Conservation (phyloP, 306 rosid genomes). For the Comarum palustre region DNA sequence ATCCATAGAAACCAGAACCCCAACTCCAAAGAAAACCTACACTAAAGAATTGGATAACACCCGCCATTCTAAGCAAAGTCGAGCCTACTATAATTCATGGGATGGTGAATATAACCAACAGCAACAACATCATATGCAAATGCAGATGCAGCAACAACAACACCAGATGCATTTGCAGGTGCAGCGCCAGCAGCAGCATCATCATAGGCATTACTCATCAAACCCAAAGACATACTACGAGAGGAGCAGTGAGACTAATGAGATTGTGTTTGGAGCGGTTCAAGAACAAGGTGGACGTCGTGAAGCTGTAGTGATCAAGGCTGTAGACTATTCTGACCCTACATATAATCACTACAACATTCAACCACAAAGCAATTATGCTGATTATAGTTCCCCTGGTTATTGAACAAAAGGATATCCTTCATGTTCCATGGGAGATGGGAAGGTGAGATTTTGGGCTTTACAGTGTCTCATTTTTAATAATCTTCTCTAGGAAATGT, state of each 20-base stretch:
- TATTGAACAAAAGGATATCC: constrained; percentile 33
- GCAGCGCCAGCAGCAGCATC: constrained; percentile 38
- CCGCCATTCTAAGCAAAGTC: constrained; percentile 47
- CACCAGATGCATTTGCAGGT: constrained; percentile 30
- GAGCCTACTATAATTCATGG: constrained; percentile 51
- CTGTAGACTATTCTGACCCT: constrained; percentile 83
- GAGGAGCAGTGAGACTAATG: constrained; percentile 70
- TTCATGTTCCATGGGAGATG: constrained; percentile 5
- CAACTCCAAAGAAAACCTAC: constrained; percentile 44
- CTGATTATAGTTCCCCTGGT: constrained; percentile 50
- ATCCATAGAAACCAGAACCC: constrained; percentile 57
- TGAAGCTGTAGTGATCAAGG: constrained; percentile 86
- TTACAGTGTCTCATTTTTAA: constrained; percentile 3
- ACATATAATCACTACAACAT: constrained; percentile 60
- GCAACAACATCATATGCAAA: constrained; percentile 20
- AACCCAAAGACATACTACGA: constrained; percentile 65
- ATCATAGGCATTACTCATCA: constrained; percentile 60
- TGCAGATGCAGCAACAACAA: constrained; percentile 36
- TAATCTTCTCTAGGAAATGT: constrained; percentile 12
- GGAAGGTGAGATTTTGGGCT: constrained; percentile 3
- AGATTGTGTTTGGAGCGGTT: constrained; percentile 93
- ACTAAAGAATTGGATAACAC: constrained; percentile 63
- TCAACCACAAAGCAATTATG: constrained; percentile 63
- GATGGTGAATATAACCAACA: constrained; percentile 53
- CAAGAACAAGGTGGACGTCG: constrained; percentile 86